A percentile compares a stretch with the other conserved stretches of the same genome.
Evolutionary conservation across 2,329 filamentous ascomycete species (phyloP).

Genomic region (Botrytis fragariae): DNA sequence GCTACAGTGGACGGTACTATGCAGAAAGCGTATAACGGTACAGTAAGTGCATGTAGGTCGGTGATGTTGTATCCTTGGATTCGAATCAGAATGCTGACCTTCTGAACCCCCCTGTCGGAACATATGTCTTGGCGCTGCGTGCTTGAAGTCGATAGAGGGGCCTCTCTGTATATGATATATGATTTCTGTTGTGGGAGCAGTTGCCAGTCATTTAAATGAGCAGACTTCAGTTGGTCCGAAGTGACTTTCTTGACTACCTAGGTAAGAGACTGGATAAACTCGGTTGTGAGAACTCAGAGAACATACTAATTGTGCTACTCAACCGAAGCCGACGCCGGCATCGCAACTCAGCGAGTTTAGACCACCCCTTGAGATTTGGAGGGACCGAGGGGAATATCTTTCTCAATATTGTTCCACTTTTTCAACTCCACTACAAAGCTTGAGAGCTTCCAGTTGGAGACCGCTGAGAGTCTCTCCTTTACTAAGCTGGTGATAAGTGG

Average conservation of each 20-base stretch:
- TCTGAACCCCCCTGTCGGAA: not conserved
- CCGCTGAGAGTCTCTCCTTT: not conserved
- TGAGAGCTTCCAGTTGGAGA: slow-evolving; percentile 6
- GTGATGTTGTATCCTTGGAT: not conserved
- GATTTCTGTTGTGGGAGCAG: not conserved
- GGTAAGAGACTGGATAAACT: not conserved
- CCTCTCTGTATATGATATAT: not conserved
- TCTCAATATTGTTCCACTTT: slow-evolving; percentile 15
- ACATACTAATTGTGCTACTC: not conserved
- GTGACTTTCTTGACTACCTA: not conserved
- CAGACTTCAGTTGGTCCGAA: not conserved
- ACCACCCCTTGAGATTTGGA: not conserved
- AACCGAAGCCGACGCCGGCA: slow-evolving; percentile 12
- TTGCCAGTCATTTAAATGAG: not conserved
- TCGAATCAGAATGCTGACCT: not conserved
- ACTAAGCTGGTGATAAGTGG: not conserved
- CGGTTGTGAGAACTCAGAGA: slow-evolving; percentile 1
- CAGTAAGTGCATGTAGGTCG: not conserved
- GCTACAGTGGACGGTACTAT: not conserved
- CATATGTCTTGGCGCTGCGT: not conserved
- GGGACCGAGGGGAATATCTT: slow-evolving; percentile 5
- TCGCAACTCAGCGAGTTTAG: not conserved
- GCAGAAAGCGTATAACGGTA: not conserved
- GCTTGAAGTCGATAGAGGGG: not conserved
- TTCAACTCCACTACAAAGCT: not conserved